Evolutionary conservation across 2,329 filamentous ascomycete genomes (phyloP), one percentile per base, ranked within the genome.

Genomic region (Claviceps pazoutovae): DNA sequence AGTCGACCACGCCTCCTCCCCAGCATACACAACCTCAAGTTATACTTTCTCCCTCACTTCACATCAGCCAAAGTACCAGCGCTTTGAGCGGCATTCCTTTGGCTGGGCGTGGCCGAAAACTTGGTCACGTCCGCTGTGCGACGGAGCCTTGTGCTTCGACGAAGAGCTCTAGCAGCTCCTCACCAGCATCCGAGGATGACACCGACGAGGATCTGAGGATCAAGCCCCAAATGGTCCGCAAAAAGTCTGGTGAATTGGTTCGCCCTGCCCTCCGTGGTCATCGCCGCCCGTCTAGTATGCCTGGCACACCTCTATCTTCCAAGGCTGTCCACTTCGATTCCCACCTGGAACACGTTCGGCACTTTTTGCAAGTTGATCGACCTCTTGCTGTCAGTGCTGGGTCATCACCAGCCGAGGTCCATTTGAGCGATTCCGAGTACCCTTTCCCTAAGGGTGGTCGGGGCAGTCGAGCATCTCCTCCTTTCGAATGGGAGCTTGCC

Each of bases 291-390:
- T 95, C 88, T 3, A 97, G 91, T 71, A 95, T 97, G 88, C 93
- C 93, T 8, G 93, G 93, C 51, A 98, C 93, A 0, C 93, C 93
- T 0, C 93, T 91, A 8, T 97, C 91, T 64, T 86, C 85, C 59
- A 98, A 98, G 68, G 89, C 87, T 13, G 93, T 98, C n/a, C 93
- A 98, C 68, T 98, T 98, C 64, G 93, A 97, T 68, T 88, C 91
- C 26, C 88, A 95, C 63, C 80, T 97, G 41, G 93, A 97, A 69
- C 91, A 97, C 60, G 91, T 97, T 41, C 82, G 93, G 36, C 93
- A 97, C 65, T 98, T 98, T 67, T 74, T 96, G 21, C 88, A 96
- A 64, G 84, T 96, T 6, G 93, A 98, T 63, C 82, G 88, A 52
- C 93, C 93, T 2, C 82, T 95, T n/a, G 93, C 93, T 48, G 93